Base-by-base conservation (phyloP, 1,284 basidiomycete species). In the Takashimella tepidaria region DNA sequence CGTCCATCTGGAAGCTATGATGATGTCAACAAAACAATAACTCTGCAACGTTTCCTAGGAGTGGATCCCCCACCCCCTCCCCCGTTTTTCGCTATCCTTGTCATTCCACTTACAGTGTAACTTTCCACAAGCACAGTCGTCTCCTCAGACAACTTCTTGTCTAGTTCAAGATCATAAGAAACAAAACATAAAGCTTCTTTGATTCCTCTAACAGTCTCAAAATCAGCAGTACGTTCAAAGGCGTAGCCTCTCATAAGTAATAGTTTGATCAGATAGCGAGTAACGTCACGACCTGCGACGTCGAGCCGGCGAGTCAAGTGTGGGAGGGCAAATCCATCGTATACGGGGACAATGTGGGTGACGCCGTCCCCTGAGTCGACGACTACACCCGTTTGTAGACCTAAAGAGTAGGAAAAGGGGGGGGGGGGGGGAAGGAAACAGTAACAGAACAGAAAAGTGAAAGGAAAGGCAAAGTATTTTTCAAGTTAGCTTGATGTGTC, bases 361-460 rank as follows among this genome's bases (percentile, higher is more conserved):
- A 98, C 96, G 76, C 95, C 96, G 73, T 99, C 96, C 58, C 96
- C 96, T 12, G 93, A 98, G 75, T 98, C 95, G 57, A 98, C 93
- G 42, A 98, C 96, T 25, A 98, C 93, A 59, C 95, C 95, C 4
- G 95, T 98, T 55, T 92, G 95, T 47, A 98, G 80, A 79, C 96
- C 95, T 95, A 69, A 1, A 20, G 21, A n/a, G n/a, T n/a, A n/a
- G n/a, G n/a, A n/a, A n/a, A n/a, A n/a, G n/a, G n/a, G n/a, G n/a
- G n/a, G n/a, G n/a, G n/a, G n/a, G n/a, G n/a, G n/a, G n/a, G n/a
- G n/a, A n/a, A n/a, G n/a, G n/a, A n/a, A n/a, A n/a, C n/a, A n/a
- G n/a, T n/a, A n/a, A n/a, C n/a, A n/a, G n/a, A n/a, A n/a, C n/a
- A n/a, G n/a, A n/a, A n/a, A n/a, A n/a, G n/a, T n/a, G n/a, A n/a